Evolutionary conservation across 1,139 yeast genomes (phyloP), one percentile per base, ranked within the genome.

Genomic region (Suhomyces bolitotheri): DNA sequence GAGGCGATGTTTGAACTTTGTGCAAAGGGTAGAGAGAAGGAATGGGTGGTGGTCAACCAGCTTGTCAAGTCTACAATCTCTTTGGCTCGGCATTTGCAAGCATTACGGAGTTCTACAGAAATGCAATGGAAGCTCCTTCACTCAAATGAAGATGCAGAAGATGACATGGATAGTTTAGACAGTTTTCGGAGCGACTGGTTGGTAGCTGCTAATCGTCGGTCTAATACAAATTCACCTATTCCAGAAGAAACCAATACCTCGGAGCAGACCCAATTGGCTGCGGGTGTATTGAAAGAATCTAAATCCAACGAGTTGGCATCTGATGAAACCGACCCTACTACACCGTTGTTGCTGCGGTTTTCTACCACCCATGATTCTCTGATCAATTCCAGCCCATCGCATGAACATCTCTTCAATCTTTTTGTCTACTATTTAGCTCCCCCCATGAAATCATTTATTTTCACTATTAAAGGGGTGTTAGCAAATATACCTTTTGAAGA

Each of bases 361-460:
- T n/a, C 23, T 12, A 13, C 22, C 24, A 20, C 17, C n/a, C 24
- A 17, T 2, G 19, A 20, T 8, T 14, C 12, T 2, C 34, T 20
- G 25, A 12, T 17, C 4, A 26, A 22, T 5, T 26, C 25, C 5
- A 23, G 12, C n/a, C 16, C 31, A 6, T 12, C 39, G 9, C 38
- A 38, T 15, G 75, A 69, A 1, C 58, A 61, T 7, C 60, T 84
- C 14, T 83, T 83, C 55, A 80, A 78, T 37, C 53, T 82, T 27
- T 86, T 85, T 55, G 79, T 82, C 3, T 73, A 73, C 45, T 72
- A 80, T 47, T 63, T 86, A 31, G 85, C 90, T 0, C 94, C 95
- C 0, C 80, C 90, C 0, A 73, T 83, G 57, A 77, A 78, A 49
- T 79, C 88, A 2, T 78, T 81, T 44, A 71, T 78, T 1, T 78